These are phyloP conservation scores for Pythium grandisporangium DNA, from an alignment of 352 stramenopile species.

Conservation along the genomic window DNA sequence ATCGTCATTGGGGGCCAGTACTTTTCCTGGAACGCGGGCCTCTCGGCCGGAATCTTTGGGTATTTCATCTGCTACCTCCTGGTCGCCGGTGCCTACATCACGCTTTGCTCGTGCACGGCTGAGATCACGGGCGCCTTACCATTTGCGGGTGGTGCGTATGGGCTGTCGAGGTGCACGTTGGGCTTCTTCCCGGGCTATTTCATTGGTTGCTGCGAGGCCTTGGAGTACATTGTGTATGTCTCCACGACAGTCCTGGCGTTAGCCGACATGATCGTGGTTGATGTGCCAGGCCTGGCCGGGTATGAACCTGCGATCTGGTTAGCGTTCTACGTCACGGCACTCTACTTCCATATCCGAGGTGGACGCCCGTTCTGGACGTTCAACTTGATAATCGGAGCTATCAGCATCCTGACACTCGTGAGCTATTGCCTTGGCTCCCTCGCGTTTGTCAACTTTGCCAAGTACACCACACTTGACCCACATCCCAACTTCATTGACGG, in stretches of 20 bases:
- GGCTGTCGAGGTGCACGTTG: constrained; percentile 3
- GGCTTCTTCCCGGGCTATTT: constrained; percentile 6
- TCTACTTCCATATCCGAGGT: constrained; percentile 9
- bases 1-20: constrained; percentile 8
- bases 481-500: constrained; percentile 2
- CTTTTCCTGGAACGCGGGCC: constrained; percentile 7
- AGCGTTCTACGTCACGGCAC: constrained; percentile 9
- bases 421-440: constrained; percentile 11
- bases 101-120: constrained; percentile 2
- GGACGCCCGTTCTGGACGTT: constrained; percentile 14
- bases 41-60: neutral
- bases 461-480: neutral
- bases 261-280: neutral
- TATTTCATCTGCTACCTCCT: neutral
- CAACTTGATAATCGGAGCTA: constrained; percentile 7
- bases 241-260: neutral
- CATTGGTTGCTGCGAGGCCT: constrained; percentile 3
- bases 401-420: constrained; percentile 6
- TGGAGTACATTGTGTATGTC: constrained; percentile 8
- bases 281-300: neutral
- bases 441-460: neutral
- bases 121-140: constrained; percentile 11
- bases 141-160: constrained; percentile 10
- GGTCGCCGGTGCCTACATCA: constrained; percentile 5
- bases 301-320: constrained; percentile 3